Conservation (phyloP, 106 monocot genomes). For the Allium fistulosum region DNA sequence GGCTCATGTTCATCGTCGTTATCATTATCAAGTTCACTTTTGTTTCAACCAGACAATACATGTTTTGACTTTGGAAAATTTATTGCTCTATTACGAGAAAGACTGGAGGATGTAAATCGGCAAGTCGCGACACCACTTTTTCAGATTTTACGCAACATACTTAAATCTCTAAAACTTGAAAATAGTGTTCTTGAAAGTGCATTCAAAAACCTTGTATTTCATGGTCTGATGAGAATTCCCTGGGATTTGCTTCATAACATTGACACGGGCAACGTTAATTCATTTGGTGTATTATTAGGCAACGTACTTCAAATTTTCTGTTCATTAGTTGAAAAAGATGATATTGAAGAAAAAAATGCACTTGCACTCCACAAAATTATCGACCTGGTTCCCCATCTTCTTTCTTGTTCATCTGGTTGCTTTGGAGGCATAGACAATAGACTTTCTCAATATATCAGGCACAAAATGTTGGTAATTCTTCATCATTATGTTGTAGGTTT, state of each 20-base stretch:
- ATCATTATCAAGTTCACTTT: background rate
- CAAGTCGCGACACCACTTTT: constrained; percentile 30
- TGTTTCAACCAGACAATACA: constrained; percentile 6
- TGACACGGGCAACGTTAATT: constrained; percentile 5
- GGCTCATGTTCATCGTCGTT: constrained; percentile 8
- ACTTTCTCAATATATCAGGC: constrained; percentile 37
- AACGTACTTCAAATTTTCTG: constrained; percentile 40
- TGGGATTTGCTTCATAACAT: constrained; percentile 31
- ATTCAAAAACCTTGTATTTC: constrained; percentile 26
- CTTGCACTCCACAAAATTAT: constrained; percentile 17
- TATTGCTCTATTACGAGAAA: constrained; percentile 22
- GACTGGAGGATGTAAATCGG: constrained; percentile 10
- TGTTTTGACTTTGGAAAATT: constrained; percentile 23
- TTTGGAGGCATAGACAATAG: constrained; percentile 4
- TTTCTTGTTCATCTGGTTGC: constrained; percentile 25
- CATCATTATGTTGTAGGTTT: background rate
- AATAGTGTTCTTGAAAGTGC: constrained; percentile 25
- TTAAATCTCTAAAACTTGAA: constrained; percentile 45
- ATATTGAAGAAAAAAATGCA: constrained; percentile 11
- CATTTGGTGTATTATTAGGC: constrained; percentile 28
- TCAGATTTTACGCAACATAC: constrained; percentile 34
- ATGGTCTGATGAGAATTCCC: constrained; percentile 37
- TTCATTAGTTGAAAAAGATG: constrained; percentile 36
- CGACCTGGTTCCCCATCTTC: constrained; percentile 38
- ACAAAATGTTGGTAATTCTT: constrained; percentile 54